Base-by-base conservation (phyloP, 2,329 filamentous ascomycete genomes). In the Dendryphion nanum region DNA sequence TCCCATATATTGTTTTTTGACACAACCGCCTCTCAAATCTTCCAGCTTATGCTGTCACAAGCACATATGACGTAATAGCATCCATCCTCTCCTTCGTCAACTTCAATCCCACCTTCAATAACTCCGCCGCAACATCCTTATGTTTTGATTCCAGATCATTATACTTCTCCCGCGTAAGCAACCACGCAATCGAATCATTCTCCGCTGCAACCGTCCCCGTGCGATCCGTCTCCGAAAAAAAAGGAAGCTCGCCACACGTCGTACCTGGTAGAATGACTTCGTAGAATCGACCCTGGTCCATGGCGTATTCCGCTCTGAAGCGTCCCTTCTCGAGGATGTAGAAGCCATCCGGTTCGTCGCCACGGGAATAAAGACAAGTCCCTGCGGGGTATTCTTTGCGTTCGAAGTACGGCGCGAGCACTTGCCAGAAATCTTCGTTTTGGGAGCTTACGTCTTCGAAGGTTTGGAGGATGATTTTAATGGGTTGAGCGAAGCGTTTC, bases 381-480 rank as follows among this genome's bases (percentile, higher is more conserved):
- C 87, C 89, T 0, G 82, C 76, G 0, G 75, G 51, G 47, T 84
- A 87, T 43, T 85, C 79, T 45, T 79, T 79, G 30, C 81, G 79
- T 26, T 72, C 69, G 59, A 98, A 96, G 69, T 86, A 97, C 0
- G 78, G 73, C 4, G 81, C 80, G 0, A 83, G 83, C 2, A 81
- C 81, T 66, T 90, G 91, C 93, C 93, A 98, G 62, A 97, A 97
- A 64, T 96, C 90, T 64, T 95, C 89, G 57, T 91, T 93, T 63
- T 86, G 82, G 36, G 81, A 74, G 35, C 87, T 94, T 10, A 96
- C 73, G 30, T 89, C 86, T 59, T 93, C 85, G 69, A 98, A 97
- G n/a, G 93, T 88, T 62, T 96, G 91, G 17, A 98, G 77, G 65
- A 98, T 88, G 32, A 98, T 80, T 2, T 88, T 86, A 6, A 97